Evolutionary conservation across 176 grass and related monocot genomes (phyloP).

Genomic region (Cocos nucifera): DNA sequence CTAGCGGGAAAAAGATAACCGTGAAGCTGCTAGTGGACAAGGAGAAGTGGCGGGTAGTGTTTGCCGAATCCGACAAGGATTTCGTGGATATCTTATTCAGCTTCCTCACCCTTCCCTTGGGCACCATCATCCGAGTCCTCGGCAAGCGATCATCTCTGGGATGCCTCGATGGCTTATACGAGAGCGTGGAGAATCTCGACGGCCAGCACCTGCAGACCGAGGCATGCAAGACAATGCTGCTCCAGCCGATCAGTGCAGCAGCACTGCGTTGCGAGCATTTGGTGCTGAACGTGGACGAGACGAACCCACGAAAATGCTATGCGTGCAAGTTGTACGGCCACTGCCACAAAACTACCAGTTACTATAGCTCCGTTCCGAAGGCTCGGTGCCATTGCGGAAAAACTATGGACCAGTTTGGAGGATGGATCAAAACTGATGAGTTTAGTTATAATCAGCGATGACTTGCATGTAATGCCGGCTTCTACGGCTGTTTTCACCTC

Average conservation of each 20-base stretch:
- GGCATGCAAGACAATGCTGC: constrained; percentile 31
- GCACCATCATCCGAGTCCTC: constrained; percentile 23
- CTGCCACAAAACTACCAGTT: not conserved
- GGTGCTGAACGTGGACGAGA: not conserved
- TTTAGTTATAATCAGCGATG: constrained; percentile 7
- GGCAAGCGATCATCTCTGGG: constrained; percentile 21
- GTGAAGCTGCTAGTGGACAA: constrained; percentile 38
- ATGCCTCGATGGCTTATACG: constrained; percentile 26
- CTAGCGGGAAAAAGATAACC: no score
- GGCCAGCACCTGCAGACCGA: not conserved
- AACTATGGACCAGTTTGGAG: not conserved
- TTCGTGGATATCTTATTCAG: constrained; percentile 50
- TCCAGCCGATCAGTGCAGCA: not conserved
- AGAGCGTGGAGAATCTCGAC: constrained; percentile 21
- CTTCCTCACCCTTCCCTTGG: constrained; percentile 49
- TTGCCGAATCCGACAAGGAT: constrained; percentile 35
- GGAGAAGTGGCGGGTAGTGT: constrained; percentile 24
- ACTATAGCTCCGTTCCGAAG: not conserved
- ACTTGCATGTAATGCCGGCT: constrained; percentile 15
- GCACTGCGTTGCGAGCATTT: not conserved
- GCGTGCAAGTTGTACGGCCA: not conserved
- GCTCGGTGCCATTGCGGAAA: constrained; percentile 9
- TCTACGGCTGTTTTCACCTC: no score
- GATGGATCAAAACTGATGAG: not conserved
- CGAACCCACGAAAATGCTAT: not conserved